Base-by-base conservation (phyloP, 768 basidiomycete species). In the Podaxis sp. region DNA sequence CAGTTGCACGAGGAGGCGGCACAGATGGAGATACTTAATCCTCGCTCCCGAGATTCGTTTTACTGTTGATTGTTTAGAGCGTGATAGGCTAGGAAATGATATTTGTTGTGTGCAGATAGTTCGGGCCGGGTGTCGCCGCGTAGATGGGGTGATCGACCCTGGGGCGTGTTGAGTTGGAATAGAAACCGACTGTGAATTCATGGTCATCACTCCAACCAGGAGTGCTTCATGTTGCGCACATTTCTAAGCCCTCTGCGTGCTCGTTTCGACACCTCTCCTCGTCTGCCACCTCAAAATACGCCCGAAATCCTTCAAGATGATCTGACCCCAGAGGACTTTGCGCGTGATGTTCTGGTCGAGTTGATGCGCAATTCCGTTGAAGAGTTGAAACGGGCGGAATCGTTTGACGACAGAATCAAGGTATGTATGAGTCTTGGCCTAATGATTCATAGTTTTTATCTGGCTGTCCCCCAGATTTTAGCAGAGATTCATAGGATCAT, bases 281-380 rank as follows among this genome's bases (percentile, higher is more conserved):
- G 66, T 48, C 64, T 68, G 16, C 66, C 65, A n/a, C 55, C 66
- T 57, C 67, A 66, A n/a, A 66, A 66, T 25, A 47, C 58, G 55
- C 48, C 65, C 64, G 13, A 57, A 64, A 55, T 73, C 47, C 76
- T 79, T 28, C 78, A 79, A 56, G 77, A 80, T 50, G 77, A 78
- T 38, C 69, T 79, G 50, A 72, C 76, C 13, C 85, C 88, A 11
- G 88, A 90, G 68, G 86, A 90, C 67, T 89, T 89, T 69, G 88
- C 87, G 9, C 74, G 87, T 62, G 89, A 89, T 69, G 89, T 88
- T 21, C 76, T 89, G 42, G 76, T 89, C 25, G 84, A 88, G 69
- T 73, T 89, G 32, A 88, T 93, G 84, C 77, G 86, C 35, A 84
- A 82, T 60, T 74, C 85, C 0, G 80, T 93, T 21, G 90, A 90